These are phyloP conservation scores for Leucosporidium creatinivorum DNA, from an alignment of 768 basidiomycete genomes.

Conservation along the genomic window DNA sequence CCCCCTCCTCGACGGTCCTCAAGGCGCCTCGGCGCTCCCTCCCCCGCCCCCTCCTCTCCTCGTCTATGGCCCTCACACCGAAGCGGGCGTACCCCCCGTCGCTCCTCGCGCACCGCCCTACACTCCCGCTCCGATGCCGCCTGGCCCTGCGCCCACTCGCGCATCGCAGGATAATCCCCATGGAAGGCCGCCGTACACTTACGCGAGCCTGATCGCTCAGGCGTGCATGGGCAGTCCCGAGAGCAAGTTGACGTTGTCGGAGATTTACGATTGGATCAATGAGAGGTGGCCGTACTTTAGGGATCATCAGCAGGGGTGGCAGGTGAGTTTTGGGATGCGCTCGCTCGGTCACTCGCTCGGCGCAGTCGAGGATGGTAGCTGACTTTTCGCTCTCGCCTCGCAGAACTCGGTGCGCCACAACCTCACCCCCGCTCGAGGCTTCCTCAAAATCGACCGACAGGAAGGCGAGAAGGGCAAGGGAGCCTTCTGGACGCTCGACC, in stretches of 20 bases:
- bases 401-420: slow-evolving; percentile 92
- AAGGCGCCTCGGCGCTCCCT: no score
- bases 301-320: slow-evolving; percentile 79
- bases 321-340: slow-evolving; percentile 52
- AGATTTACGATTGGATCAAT: slow-evolving; percentile 87
- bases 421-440: slow-evolving; percentile 83
- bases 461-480: slow-evolving; percentile 72
- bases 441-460: slow-evolving; percentile 62
- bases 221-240: slow-evolving; percentile 58
- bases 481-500: slow-evolving; percentile 86
- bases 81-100: slow-evolving; percentile 40
- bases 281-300: slow-evolving; percentile 84
- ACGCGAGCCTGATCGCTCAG: slow-evolving; percentile 83
- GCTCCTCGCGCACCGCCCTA: slow-evolving; percentile 46
- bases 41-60: no score
- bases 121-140: no score
- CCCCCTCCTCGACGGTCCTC: no score
- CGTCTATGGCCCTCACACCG: background rate
- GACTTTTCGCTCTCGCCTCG: background rate
- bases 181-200: slow-evolving; percentile 80
- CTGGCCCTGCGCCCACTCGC: no score
- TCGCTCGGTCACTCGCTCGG: background rate
- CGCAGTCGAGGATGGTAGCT: background rate
- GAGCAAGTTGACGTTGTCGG: slow-evolving; percentile 74
- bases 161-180: slow-evolving; percentile 54